These are phyloP conservation scores for Ormosia semicastrata DNA, from an alignment of 306 rosid genomes.

Conservation along the genomic window DNA sequence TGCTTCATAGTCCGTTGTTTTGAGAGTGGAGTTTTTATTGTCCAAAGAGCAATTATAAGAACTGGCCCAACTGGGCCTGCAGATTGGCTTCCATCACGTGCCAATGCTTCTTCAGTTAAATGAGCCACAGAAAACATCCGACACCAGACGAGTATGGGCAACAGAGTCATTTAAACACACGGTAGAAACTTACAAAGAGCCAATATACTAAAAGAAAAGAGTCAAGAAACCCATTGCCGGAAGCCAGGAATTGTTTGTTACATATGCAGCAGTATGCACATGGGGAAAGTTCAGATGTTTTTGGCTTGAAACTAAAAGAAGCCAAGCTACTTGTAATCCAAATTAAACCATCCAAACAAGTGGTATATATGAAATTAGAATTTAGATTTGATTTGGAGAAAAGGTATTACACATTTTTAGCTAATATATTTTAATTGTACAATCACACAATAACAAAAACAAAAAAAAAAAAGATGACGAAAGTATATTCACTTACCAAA, in stretches of 20 bases:
- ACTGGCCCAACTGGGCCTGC: background rate
- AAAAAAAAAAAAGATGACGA: no score
- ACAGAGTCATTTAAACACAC: background rate
- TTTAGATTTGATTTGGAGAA: background rate
- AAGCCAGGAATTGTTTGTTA: background rate
- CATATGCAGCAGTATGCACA: conserved; percentile 11
- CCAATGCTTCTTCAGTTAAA: conserved; percentile 22
- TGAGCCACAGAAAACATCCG: background rate
- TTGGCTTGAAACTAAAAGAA: background rate
- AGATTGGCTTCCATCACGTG: conserved; percentile 4
- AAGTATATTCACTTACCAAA: conserved; percentile 54
- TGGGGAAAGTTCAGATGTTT: background rate
- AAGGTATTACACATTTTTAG: background rate
- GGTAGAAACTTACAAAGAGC: background rate
- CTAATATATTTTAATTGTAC: background rate
- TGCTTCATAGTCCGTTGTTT: background rate
- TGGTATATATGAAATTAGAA: background rate
- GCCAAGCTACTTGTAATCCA: background rate
- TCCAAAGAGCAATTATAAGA: background rate
- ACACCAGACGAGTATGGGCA: background rate
- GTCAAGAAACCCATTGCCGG: background rate
- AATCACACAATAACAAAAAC: no score
- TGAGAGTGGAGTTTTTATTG: background rate
- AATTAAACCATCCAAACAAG: no score
- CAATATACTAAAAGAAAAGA: background rate